These are phyloP conservation scores for Castanea crenata DNA, from an alignment of 306 rosid species.

Conservation along the genomic window DNA sequence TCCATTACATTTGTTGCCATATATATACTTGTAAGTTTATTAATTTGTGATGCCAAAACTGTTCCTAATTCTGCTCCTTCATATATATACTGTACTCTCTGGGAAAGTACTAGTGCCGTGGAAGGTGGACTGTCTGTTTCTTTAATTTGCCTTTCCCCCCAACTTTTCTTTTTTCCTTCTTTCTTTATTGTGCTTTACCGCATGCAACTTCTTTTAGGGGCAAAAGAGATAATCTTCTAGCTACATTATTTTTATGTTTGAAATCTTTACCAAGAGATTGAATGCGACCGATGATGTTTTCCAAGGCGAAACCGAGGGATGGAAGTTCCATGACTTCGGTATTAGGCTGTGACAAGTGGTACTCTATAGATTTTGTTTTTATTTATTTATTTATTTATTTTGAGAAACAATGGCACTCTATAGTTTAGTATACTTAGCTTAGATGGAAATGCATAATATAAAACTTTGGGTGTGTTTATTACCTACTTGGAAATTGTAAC, in stretches of 20 bases:
- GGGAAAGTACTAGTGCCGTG: constrained; percentile 30
- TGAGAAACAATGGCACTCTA: too few species aligned
- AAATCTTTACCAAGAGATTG: neutral
- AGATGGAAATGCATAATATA: too few species aligned
- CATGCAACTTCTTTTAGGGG: constrained; percentile 4
- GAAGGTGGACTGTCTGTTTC: neutral
- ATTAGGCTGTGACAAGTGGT: constrained; percentile 11
- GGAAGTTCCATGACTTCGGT: constrained; percentile 31
- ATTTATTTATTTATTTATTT: too few species aligned
- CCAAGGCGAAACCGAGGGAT: neutral
- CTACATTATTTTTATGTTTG: neutral
- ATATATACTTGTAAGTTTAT: neutral
- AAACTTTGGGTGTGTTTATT: too few species aligned
- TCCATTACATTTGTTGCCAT: constrained; percentile 29
- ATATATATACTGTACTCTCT: constrained; percentile 14
- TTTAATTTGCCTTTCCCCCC: neutral
- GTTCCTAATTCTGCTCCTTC: constrained; percentile 11
- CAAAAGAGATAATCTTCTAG: neutral
- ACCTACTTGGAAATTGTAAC: too few species aligned
- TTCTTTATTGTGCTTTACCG: constrained; percentile 1
- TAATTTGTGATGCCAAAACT: constrained; percentile 28
- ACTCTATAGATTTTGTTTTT: neutral
- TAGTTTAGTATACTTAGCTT: too few species aligned
- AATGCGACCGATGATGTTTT: neutral
- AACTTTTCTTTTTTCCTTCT: neutral